A percentile compares a stretch with the other conserved stretches of the same genome.
phyloP scores from a whole-genome alignment of 2,329 filamentous ascomycete species.

The Lithohypha guttulata region DNA sequence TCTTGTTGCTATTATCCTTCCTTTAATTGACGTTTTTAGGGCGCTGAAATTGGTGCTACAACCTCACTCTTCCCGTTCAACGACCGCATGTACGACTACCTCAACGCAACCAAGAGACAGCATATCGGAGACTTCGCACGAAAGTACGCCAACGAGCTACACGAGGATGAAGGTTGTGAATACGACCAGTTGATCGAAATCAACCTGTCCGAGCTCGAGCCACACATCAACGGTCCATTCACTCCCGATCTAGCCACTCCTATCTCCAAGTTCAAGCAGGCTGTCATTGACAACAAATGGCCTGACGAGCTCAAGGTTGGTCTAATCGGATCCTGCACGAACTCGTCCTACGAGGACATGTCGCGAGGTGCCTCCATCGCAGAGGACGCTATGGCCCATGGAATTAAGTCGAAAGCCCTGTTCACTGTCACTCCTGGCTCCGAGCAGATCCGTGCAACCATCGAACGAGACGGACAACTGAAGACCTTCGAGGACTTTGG shows the following conservation, averaged over 20 bases:
- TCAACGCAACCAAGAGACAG: slow-evolving; percentile 78
- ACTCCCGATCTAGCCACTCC: slow-evolving; percentile 95
- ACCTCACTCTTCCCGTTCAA: slow-evolving; percentile 97
- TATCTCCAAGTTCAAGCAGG: slow-evolving; percentile 93
- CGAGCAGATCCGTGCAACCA: slow-evolving; percentile 92
- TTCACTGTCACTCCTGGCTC: slow-evolving; percentile 96
- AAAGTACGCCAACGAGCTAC: slow-evolving; percentile 72
- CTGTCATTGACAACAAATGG: slow-evolving; percentile 90
- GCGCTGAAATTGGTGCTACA: slow-evolving; percentile 58
- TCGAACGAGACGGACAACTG: slow-evolving; percentile 80
- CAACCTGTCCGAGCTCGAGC: slow-evolving; percentile 88
- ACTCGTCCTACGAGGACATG: slow-evolving; percentile 85
- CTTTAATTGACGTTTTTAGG: slow-evolving; percentile 36
- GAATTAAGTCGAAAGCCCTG: slow-evolving; percentile 81
- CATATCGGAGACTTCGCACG: slow-evolving; percentile 86
- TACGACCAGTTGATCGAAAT: slow-evolving; percentile 96
- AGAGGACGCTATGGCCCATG: slow-evolving; percentile 79
- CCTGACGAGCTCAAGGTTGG: slow-evolving; percentile 93
- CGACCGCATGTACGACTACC: slow-evolving; percentile 94
- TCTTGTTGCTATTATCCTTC: slow-evolving; percentile 1
- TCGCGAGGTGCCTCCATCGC: slow-evolving; percentile 84
- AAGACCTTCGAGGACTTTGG: slow-evolving; percentile 94
- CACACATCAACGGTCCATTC: slow-evolving; percentile 97
- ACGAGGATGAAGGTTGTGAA: slow-evolving; percentile 77
- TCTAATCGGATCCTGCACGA: slow-evolving; percentile 96